phyloP scores from a whole-genome alignment of 2,329 filamentous ascomycete species.

The Tetracladium maxilliforme region DNA sequence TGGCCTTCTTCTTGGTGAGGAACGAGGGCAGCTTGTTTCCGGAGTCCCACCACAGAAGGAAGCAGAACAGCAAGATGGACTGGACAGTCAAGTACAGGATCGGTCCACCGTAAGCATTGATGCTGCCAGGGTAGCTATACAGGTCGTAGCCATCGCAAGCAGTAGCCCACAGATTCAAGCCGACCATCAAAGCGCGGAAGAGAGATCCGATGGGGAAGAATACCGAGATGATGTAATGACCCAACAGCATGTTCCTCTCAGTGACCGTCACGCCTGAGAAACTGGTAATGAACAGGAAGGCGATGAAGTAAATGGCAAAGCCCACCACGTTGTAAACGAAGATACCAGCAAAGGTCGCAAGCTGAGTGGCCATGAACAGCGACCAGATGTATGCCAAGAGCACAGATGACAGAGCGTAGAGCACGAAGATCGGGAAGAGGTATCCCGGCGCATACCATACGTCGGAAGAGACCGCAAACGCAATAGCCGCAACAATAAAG shows the following conservation, averaged over 20 bases:
- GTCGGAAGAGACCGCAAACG: constrained; percentile 47
- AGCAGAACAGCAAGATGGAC: constrained; percentile 50
- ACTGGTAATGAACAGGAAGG: constrained; percentile 57
- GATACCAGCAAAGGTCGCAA: constrained; percentile 73
- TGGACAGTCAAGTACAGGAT: constrained; percentile 74
- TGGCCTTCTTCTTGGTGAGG: constrained; percentile 3
- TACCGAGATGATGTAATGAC: constrained; percentile 60
- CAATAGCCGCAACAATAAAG: constrained; percentile 48
- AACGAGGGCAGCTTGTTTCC: constrained; percentile 47
- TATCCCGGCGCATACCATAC: constrained; percentile 72
- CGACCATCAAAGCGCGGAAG: constrained; percentile 58
- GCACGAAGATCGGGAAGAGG: constrained; percentile 64
- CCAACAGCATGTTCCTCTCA: constrained; percentile 50
- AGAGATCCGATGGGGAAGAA: constrained; percentile 68
- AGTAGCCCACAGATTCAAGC: constrained; percentile 72
- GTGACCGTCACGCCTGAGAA: constrained; percentile 58
- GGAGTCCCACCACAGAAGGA: constrained; percentile 70
- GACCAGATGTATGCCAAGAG: constrained; percentile 71
- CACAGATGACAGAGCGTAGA: constrained; percentile 69
- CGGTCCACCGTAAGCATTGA: constrained; percentile 67
- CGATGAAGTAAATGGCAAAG: constrained; percentile 58
- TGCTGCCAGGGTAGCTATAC: constrained; percentile 51
- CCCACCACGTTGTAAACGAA: constrained; percentile 61
- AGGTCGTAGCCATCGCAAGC: constrained; percentile 54
- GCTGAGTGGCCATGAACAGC: constrained; percentile 62